These are phyloP conservation scores for Colletotrichum zoysiae DNA, from an alignment of 2,329 filamentous ascomycete genomes.

Conservation along the genomic window DNA sequence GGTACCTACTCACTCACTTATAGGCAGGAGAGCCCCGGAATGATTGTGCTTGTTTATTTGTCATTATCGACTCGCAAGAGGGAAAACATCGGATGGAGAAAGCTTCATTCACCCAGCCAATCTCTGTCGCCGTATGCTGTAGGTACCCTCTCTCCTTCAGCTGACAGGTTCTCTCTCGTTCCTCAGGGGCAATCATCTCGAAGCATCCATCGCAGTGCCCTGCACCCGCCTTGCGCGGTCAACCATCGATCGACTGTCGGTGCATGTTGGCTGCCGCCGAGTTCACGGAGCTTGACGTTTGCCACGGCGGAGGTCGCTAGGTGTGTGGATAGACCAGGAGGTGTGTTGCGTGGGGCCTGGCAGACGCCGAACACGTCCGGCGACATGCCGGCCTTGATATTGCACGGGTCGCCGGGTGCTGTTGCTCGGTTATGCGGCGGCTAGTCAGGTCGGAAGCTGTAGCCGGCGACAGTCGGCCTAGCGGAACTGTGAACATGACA, in stretches of 20 bases:
- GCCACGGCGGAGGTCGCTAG: background rate
- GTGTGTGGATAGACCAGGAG: background rate
- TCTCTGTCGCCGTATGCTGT: background rate
- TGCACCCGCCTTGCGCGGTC: conserved; percentile 52
- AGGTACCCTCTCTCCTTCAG: background rate
- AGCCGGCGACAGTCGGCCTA: background rate
- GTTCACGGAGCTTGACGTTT: background rate
- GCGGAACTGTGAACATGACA: conserved; percentile 42
- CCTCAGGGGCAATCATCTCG: background rate
- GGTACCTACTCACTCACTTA: no score
- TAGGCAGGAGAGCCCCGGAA: conserved; percentile 17
- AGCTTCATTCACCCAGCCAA: background rate
- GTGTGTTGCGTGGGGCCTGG: background rate
- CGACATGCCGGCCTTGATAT: conserved; percentile 55
- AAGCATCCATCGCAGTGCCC: background rate
- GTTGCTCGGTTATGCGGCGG: conserved; percentile 47
- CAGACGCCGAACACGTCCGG: conserved; percentile 47
- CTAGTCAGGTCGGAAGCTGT: background rate
- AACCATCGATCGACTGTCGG: conserved; percentile 51
- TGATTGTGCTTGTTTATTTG: conserved; percentile 16
- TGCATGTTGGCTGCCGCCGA: conserved; percentile 54
- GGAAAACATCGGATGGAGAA: background rate
- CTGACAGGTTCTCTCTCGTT: background rate
- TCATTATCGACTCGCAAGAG: background rate
- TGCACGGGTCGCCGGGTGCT: conserved; percentile 57